A percentile compares a stretch with the other conserved stretches of the same genome.
phyloP scores from a whole-genome alignment of 176 grass and related monocot genomes.

The Guadua angustifolia region DNA sequence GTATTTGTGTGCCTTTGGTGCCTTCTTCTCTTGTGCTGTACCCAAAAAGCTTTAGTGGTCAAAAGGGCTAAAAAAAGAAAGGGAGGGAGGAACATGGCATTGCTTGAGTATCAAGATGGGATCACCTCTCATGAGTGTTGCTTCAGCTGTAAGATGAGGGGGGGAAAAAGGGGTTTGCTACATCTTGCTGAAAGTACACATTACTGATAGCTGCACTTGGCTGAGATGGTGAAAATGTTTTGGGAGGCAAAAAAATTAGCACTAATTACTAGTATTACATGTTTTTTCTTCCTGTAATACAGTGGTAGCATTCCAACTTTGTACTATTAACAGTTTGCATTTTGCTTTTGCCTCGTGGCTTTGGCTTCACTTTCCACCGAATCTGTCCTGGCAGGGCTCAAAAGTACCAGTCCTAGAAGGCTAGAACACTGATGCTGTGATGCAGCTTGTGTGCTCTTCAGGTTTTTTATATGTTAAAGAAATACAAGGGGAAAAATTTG shows the following conservation, averaged over 20 bases:
- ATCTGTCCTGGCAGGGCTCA: conserved; percentile 20
- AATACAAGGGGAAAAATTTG: not conserved
- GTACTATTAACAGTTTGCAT: not conserved
- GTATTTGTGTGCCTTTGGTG: not conserved
- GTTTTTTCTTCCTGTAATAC: not conserved
- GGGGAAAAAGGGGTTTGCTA: not conserved
- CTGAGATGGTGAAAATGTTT: conserved; percentile 3
- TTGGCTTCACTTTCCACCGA: conserved; percentile 35
- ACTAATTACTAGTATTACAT: not conserved
- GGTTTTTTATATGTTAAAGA: not conserved
- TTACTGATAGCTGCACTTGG: not conserved
- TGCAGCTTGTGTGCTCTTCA: not conserved
- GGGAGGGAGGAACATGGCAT: conserved; percentile 19
- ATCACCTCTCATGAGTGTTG: conserved; percentile 40
- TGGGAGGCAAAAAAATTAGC: not conserved
- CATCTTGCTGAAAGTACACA: conserved; percentile 39
- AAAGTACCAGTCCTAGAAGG: conserved; percentile 25
- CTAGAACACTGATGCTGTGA: conserved; percentile 8
- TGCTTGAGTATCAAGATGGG: conserved; percentile 60
- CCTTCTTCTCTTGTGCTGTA: not conserved
- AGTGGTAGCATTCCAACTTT: not conserved
- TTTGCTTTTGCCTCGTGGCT: conserved; percentile 24
- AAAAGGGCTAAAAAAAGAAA: conserved; percentile 47
- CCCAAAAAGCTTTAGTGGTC: conserved; percentile 46
- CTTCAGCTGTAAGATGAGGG: conserved; percentile 25